A percentile compares a stretch with the other conserved stretches of the same genome.
These are phyloP conservation scores for Caryopteris hybrid DNA, from an alignment of 305 asterid genomes.

Conservation along the genomic window DNA sequence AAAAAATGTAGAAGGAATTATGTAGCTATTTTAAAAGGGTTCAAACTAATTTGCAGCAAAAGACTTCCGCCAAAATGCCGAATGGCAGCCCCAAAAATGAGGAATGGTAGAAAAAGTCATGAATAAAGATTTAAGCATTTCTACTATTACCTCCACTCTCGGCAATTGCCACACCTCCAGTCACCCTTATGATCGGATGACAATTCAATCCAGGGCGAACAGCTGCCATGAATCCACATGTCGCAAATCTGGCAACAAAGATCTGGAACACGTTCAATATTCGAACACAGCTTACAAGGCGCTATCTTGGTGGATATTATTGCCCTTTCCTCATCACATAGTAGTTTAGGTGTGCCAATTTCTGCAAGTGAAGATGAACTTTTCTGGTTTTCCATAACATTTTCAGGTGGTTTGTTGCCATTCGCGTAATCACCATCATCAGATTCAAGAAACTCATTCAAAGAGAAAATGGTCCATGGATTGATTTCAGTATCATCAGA, in stretches of 20 bases:
- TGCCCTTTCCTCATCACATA: slow-evolving; percentile 38
- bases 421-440: slow-evolving; percentile 42
- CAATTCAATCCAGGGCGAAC: slow-evolving; percentile 82
- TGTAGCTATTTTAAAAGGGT: no score
- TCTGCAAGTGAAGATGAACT: no score
- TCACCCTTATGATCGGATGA: slow-evolving; percentile 27
- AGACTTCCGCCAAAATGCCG: no score
- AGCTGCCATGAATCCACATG: slow-evolving; percentile 56
- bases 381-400: slow-evolving; percentile 31
- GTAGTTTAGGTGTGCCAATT: slow-evolving; percentile 22
- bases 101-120: no score
- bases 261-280: slow-evolving; percentile 54
- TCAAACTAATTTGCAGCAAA: no score
- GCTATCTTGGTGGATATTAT: slow-evolving; percentile 17
- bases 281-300: slow-evolving; percentile 65
- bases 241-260: slow-evolving; percentile 68
- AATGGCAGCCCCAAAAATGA: no score
- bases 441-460: slow-evolving; percentile 67
- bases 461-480: slow-evolving; percentile 77
- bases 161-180: slow-evolving; percentile 90
- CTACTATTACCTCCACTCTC: slow-evolving; percentile 55
- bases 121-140: no score
- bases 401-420: slow-evolving; percentile 32
- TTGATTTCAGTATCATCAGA: slow-evolving; percentile 55
- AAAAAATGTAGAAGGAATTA: no score